Evolutionary conservation across 75 land plant species (phyloP), one percentile per base, ranked within the genome.

Genomic region (Cupressus sempervirens): DNA sequence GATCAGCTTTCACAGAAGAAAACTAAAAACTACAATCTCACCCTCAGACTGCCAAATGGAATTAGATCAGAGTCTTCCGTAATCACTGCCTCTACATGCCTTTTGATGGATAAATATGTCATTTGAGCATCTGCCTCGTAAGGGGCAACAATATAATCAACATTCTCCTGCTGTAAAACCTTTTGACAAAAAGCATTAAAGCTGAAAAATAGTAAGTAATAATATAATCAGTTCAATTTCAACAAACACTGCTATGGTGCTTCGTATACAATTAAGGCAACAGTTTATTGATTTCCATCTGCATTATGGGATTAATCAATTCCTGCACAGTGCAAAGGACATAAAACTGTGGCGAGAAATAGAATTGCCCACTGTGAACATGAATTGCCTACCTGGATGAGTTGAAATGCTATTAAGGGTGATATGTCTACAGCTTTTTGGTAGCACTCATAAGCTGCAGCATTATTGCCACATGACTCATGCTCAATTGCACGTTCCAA

Each of bases 71-170:
- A 97, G 79, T 97, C 99, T 86, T 97, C 99, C 30, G 99, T 97
- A 45, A 97, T 95, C 76, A 97, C 90, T 52, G 94, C 94, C 81
- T 93, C 96, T 40, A 94, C 99, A 84, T 82, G 92, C 29, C 92
- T 93, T 82, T 90, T 89, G 45, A 92, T 54, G 45, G 98, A 93
- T 86, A 97, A 89, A 83, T 90, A 97, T 32, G 99, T 90, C 99
- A 97, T 92, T 82, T 97, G 99, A 73, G 99, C 99, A 94, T 97
- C 99, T 83, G 99, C 99, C 84, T 97, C 99, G 89, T 97, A 97
- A 48, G 99, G 99, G 75, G 99, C 98, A 50, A 97, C 99, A 81
- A 97, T 87, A 88, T 88, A 97, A 56, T 88, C 90, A 77, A 97
- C 92, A 50, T 93, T 92, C 84, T 94, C 96, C 87, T 90, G 88